phyloP scores from a whole-genome alignment of 108 stramenopile genomes.

The Nannochloropsis oceanica region DNA sequence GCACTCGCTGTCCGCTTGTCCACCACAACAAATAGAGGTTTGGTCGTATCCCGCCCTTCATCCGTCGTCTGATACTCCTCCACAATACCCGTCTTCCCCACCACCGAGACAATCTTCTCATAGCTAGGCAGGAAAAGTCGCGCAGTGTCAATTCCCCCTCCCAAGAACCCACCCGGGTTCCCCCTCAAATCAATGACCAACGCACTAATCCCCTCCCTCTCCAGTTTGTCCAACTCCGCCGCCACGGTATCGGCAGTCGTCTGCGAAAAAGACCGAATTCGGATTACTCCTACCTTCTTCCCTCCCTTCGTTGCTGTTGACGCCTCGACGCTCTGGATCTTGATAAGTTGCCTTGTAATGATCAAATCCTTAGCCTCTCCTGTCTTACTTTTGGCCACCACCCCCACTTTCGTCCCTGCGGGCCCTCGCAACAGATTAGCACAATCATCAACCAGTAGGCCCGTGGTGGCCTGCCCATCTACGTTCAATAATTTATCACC shows the following conservation, averaged over 20 bases:
- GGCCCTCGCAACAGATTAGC: conserved; percentile 28
- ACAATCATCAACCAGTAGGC: conserved; percentile 11
- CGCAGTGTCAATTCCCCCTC: conserved; percentile 86
- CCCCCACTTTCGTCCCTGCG: conserved; percentile 22
- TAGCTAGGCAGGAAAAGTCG: conserved; percentile 58
- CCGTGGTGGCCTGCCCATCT: conserved; percentile 13
- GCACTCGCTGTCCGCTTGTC: conserved; percentile 35
- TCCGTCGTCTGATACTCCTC: conserved; percentile 51
- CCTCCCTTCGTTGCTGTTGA: conserved; percentile 25
- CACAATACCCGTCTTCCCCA: conserved; percentile 56
- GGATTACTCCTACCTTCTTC: neutral
- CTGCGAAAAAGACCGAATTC: conserved; percentile 71
- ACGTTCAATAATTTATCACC: conserved; percentile 23
- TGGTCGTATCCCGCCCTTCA: conserved; percentile 42
- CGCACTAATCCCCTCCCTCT: conserved; percentile 57
- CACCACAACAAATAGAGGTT: conserved; percentile 20
- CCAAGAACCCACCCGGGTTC: conserved; percentile 80
- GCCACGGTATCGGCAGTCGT: conserved; percentile 62
- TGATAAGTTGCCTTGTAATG: conserved; percentile 60
- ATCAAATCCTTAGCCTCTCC: conserved; percentile 63
- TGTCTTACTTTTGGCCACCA: conserved; percentile 46
- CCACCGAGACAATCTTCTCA: conserved; percentile 58
- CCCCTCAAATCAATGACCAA: conserved; percentile 71
- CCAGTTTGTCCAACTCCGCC: conserved; percentile 47
- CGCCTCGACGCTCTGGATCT: conserved; percentile 54